These are phyloP conservation scores for Scheffersomyces stipitis DNA, from an alignment of 805 yeast genomes.

Conservation along the genomic window DNA sequence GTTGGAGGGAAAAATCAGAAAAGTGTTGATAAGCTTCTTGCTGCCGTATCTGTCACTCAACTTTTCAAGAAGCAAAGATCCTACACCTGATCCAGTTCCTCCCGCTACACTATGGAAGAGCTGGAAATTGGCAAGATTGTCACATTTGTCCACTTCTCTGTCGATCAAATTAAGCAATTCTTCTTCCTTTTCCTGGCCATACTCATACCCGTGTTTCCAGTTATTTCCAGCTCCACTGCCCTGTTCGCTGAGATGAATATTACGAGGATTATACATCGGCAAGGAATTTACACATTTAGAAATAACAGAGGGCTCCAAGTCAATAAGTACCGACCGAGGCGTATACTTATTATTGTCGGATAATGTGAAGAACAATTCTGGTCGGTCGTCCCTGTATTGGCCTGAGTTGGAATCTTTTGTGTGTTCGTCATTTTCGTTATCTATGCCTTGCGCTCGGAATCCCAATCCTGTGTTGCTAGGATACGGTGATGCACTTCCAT, in stretches of 20 bases:
- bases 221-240: conserved; percentile 96
- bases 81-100: conserved; percentile 97
- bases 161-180: conserved; percentile 81
- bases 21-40: conserved; percentile 80
- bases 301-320: conserved; percentile 88
- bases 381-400: conserved; percentile 57
- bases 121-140: conserved; percentile 87
- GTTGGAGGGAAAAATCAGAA: conserved; percentile 80
- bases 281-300: conserved; percentile 53
- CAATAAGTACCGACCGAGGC: conserved; percentile 84
- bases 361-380: conserved; percentile 79
- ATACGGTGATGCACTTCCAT: conserved; percentile 51
- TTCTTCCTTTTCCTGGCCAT: conserved; percentile 68
- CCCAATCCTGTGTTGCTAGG: conserved; percentile 20
- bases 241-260: conserved; percentile 71
- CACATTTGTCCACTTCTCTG: conserved; percentile 87
- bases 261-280: conserved; percentile 79
- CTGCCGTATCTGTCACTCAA: conserved; percentile 74
- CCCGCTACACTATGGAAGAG: conserved; percentile 95
- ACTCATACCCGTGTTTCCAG: conserved; percentile 88
- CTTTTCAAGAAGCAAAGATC: conserved; percentile 75
- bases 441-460: conserved; percentile 8
- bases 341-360: conserved; percentile 77
- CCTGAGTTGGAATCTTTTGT: conserved; percentile 3
- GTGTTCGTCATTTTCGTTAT: no score